Evolutionary conservation across 2,329 filamentous ascomycete genomes (phyloP), one percentile per base, ranked within the genome.

Genomic region (Penicillium sp.): DNA sequence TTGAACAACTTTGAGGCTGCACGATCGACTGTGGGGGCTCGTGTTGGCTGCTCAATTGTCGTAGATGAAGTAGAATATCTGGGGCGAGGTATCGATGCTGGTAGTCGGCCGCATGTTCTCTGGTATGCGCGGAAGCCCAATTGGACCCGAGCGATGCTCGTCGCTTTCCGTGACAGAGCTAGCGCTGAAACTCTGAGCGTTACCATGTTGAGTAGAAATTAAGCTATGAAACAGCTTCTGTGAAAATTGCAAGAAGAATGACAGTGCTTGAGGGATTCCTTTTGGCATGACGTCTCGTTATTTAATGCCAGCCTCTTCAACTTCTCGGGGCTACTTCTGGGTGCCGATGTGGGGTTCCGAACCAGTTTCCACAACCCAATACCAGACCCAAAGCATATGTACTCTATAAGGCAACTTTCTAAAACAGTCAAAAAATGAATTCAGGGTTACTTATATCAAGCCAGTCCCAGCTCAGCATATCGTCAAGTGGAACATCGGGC

Each of bases 381-480:
- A 29, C 23, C 23, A 11, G 19, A 29, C 35, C 13, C 35, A 41
- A 41, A 26, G 5, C 26, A 26, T 26, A 21, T 21, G 21, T 21
- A 26, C 26, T 26, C 26, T 3, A 26, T 26, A 26, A 26, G 15
- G 45, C 51, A 41, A 35, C 47, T 9, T 35, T 48, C 26, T 26
- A 30, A 38, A 35, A 13, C 60, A 56, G 35, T 68, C 63, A 73
- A 45, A 74, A 66, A 62, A 53, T 64, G 57, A 76, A 71, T n/a
- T 75, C 73, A 5, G 66, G 59, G 58, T 69, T 74, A 8, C 67
- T 70, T 65, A 76, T 83, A 62, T 84, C 83, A 29, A 87, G 73
- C 83, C 85, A 86, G 64, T 87, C 84, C 73, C 86, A 83, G 62
- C 83, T 84, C 45, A 82, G 82, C 73, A 85, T 82, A 51, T 89